Base-by-base conservation (phyloP, 306 rosid genomes). In the Vigna radiata region DNA sequence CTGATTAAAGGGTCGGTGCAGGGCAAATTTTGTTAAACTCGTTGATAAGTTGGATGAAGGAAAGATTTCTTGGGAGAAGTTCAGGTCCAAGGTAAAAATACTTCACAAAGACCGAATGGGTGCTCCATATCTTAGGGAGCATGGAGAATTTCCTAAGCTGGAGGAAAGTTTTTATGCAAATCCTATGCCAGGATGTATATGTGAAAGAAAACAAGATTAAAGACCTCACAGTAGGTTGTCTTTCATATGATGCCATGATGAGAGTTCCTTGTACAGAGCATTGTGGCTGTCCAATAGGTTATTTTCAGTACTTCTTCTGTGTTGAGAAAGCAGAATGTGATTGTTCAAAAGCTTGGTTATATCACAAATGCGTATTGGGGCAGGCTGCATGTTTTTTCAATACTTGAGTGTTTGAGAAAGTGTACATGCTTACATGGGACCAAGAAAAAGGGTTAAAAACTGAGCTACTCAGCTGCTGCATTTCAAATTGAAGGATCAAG, bases 181-280 rank as follows among this genome's bases (percentile, higher is more conserved):
- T 64, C 70, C 70, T 39, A 16, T 64, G 70, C 70, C 70, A 39
- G 70, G 70, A 17, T 64, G 70, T 64, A 64, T 64, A 37, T 64
- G 70, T 64, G 70, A 39, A 64, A 64, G 17, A 37, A 64, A 5
- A 33, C 7, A 29, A 29, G 50, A 39, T 37, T 37, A 64, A 50
- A 39, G 48, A 36, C 47, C 9, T 36, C 49, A 18, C n/a, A 9
- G 25, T 4, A 18, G 50, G 70, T 18, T 39, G 70, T 64, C 10
- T 17, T 64, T 39, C 70, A 37, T 64, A 39, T 39, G 16, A 39
- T 64, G 50, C 29, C 16, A 63, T 17, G 69, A 9, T n/a, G 48
- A 36, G 69, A 48, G 69, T 10, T 63, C 29, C 44, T 15, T 31
- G 44, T 29, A 60, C 64, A 29, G 21, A 5, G 17, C 67, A 60